Evolutionary conservation across 805 yeast genomes (phyloP), one percentile per base, ranked within the genome.

Genomic region (Zygosaccharomyces lentus): DNA sequence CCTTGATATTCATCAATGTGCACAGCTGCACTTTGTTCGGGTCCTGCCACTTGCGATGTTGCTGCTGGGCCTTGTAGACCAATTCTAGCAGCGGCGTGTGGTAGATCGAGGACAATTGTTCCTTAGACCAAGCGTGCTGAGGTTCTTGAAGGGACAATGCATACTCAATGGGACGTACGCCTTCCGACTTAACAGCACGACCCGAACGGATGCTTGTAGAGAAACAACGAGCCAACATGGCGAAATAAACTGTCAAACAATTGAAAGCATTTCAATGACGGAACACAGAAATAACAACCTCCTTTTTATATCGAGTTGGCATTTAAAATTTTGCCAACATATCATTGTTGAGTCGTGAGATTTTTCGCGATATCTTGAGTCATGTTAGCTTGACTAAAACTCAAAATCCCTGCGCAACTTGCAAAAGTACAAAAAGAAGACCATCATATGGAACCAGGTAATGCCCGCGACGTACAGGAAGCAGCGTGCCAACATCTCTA

Each of bases 1-100:
- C 75, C 58, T 85, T 85, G 61, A 85, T 84, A 49, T 80, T 80
- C 68, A 84, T 72, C 53, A 85, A 70, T 2, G 91, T 83, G 65
- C 93, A 85, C 42, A 86, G 69, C 59, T 86, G 93, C 21, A 84
- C 82, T 58, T 83, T 80, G 0, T 70, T 56, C 1, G 89, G 87
- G 51, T 84, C 80, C 58, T 85, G 88, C 65, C 73, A 76, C 48
- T 70, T 72, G 34, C 89, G 66, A 60, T 85, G 91, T 47, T 82
- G 84, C 8, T 74, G 53, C 54, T 82, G 87, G 0, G 91, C 80
- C 31, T 70, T 68, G 58, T 71, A 73, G 8, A 79, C 72, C 35
- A 85, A 68, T 32, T 82, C 84, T 67, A 80, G 67, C 50, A 85
- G 65, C 0, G 93, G 90, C 1, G 84, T 74, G 46, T 80, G 57